Conservation (phyloP, 2,329 filamentous ascomycete species). For the Madurella fahalii region DNA sequence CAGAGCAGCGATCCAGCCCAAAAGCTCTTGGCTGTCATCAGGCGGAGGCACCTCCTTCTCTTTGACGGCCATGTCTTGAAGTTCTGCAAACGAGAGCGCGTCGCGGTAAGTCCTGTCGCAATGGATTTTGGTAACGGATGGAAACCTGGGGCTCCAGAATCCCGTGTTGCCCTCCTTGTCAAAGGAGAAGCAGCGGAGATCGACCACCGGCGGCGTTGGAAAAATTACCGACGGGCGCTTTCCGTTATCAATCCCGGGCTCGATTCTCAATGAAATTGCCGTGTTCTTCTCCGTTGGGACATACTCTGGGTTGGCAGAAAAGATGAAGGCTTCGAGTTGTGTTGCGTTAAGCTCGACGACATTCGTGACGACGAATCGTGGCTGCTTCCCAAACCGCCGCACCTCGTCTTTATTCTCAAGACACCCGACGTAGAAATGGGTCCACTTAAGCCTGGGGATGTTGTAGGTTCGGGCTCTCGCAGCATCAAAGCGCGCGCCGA, state of each 20-base stretch:
- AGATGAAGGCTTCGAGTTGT: conserved; percentile 49
- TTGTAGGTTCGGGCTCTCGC: conserved; percentile 54
- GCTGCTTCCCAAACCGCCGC: conserved; percentile 45
- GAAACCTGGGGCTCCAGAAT: conserved; percentile 74
- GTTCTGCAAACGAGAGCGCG: conserved; percentile 62
- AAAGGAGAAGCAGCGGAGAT: conserved; percentile 76
- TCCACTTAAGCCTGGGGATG: conserved; percentile 62
- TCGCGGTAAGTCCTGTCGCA: conserved; percentile 68
- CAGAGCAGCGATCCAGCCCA: conserved; percentile 58
- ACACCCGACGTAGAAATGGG: conserved; percentile 76
- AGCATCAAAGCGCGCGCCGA: conserved; percentile 70
- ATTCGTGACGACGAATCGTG: conserved; percentile 64
- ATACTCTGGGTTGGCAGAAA: conserved; percentile 42
- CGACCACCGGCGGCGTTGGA: conserved; percentile 68
- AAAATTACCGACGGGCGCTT: conserved; percentile 54
- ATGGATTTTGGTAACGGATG: conserved; percentile 71
- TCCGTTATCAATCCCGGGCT: conserved; percentile 40
- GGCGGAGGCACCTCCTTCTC: conserved; percentile 47
- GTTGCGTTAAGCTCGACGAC: conserved; percentile 53
- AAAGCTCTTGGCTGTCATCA: conserved; percentile 57
- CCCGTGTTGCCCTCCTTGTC: conserved; percentile 64
- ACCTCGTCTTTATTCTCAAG: conserved; percentile 63
- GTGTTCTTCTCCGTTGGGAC: conserved; percentile 37
- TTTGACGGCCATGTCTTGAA: conserved; percentile 62
- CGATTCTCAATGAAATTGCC: conserved; percentile 44